A percentile compares a stretch with the other conserved stretches of the same genome.
phyloP scores from a whole-genome alignment of 352 stramenopile genomes.

The Phytophthora melonis region DNA sequence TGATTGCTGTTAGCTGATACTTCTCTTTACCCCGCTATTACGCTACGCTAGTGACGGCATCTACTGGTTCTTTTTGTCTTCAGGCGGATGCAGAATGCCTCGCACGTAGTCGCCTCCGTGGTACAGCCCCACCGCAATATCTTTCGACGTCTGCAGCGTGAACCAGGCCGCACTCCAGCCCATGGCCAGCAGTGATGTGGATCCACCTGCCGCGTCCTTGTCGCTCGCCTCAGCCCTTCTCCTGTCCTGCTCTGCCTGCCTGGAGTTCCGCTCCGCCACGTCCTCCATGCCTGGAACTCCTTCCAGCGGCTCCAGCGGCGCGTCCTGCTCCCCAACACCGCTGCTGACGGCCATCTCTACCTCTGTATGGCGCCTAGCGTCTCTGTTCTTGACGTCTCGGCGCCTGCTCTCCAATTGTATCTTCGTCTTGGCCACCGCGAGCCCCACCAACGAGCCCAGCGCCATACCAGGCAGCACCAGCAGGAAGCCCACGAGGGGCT shows the following conservation, averaged over 20 bases:
- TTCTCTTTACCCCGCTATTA: too few species aligned
- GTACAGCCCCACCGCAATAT: conserved; percentile 57
- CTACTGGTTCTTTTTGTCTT: conserved; percentile 35
- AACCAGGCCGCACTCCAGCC: conserved; percentile 54
- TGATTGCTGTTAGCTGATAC: too few species aligned
- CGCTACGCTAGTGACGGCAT: neutral
- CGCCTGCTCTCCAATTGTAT: conserved; percentile 63
- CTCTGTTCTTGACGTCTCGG: conserved; percentile 47
- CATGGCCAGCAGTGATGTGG: conserved; percentile 39
- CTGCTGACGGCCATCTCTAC: conserved; percentile 64
- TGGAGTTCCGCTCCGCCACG: conserved; percentile 23
- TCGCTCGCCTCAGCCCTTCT: conserved; percentile 8
- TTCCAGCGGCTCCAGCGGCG: conserved; percentile 49
- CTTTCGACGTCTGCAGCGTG: conserved; percentile 53
- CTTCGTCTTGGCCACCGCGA: conserved; percentile 71
- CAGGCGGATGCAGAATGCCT: conserved; percentile 38
- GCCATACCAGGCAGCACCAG: conserved; percentile 74
- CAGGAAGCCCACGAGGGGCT: conserved; percentile 74
- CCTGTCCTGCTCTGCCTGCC: conserved; percentile 15
- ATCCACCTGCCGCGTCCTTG: conserved; percentile 7
- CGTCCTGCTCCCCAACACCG: conserved; percentile 37
- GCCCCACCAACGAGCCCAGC: conserved; percentile 48
- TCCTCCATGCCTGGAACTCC: conserved; percentile 38
- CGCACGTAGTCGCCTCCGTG: conserved; percentile 51
- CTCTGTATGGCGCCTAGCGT: conserved; percentile 51